phyloP scores from a whole-genome alignment of 2,329 filamentous ascomycete genomes.

The Ophiocordyceps sinensis region DNA sequence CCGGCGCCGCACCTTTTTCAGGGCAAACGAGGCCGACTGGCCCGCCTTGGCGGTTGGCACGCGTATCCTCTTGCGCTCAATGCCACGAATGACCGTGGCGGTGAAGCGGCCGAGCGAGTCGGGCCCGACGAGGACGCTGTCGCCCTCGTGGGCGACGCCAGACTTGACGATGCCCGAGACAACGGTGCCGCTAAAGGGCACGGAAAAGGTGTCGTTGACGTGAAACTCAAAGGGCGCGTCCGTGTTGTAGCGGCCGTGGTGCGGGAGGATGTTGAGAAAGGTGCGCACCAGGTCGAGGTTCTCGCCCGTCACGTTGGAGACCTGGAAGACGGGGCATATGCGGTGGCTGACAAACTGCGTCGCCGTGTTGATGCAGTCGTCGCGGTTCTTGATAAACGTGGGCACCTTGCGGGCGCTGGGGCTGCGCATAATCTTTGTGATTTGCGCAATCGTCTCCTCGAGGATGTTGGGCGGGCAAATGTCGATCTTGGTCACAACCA shows the following conservation, averaged over 20 bases:
- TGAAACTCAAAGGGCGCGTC: conserved; percentile 87
- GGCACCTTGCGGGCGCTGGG: conserved; percentile 91
- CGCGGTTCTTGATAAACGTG: conserved; percentile 81
- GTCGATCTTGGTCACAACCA: conserved; percentile 94
- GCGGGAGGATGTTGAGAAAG: conserved; percentile 89
- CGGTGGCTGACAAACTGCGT: conserved; percentile 90
- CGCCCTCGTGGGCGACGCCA: conserved; percentile 79
- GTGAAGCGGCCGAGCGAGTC: conserved; percentile 84
- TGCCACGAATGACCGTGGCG: conserved; percentile 74
- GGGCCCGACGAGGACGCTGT: conserved; percentile 76
- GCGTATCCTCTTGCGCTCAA: conserved; percentile 83
- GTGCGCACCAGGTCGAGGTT: conserved; percentile 80
- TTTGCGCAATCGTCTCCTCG: conserved; percentile 80
- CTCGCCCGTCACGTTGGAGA: conserved; percentile 93
- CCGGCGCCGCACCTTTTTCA: conserved; percentile 76
- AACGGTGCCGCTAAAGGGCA: conserved; percentile 92
- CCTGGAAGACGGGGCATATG: conserved; percentile 94
- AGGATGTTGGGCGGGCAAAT: conserved; percentile 94
- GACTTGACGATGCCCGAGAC: conserved; percentile 87
- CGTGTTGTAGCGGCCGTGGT: conserved; percentile 83
- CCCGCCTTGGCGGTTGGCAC: conserved; percentile 82
- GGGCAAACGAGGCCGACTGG: conserved; percentile 81
- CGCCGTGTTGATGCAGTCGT: conserved; percentile 88
- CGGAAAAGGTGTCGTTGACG: conserved; percentile 94
- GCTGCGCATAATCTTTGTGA: conserved; percentile 86